Conservation (phyloP, 108 stramenopile genomes). For the Cyclotella choctawhatcheeana region DNA sequence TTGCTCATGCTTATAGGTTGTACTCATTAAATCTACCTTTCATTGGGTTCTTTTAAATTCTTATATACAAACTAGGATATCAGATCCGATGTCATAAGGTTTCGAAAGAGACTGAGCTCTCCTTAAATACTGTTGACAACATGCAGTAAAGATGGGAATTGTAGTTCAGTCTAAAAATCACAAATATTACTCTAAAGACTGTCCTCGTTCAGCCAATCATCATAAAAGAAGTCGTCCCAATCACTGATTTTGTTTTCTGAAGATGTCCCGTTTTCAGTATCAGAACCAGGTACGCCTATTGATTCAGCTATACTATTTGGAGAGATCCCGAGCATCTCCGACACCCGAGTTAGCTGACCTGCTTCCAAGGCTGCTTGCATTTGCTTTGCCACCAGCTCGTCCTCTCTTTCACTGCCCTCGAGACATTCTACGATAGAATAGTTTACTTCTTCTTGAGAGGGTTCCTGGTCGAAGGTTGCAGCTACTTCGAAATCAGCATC, state of each 20-base stretch:
- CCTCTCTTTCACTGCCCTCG: conserved; percentile 88
- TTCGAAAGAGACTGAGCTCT: too few species aligned
- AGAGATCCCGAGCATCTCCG: conserved; percentile 70
- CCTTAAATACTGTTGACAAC: too few species aligned
- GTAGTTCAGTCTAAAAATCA: not conserved
- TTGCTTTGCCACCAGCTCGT: conserved; percentile 88
- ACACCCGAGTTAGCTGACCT: conserved; percentile 84
- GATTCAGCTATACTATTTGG: conserved; percentile 34
- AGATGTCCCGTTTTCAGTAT: conserved; percentile 7
- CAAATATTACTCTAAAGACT: conserved; percentile 22
- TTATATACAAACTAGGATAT: not conserved
- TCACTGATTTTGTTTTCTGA: conserved; percentile 53
- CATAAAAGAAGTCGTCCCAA: conserved; percentile 56
- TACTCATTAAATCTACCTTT: too few species aligned
- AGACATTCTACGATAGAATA: conserved; percentile 87
- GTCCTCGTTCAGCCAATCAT: conserved; percentile 50
- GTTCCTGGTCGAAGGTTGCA: conserved; percentile 86
- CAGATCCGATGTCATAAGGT: too few species aligned
- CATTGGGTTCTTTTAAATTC: too few species aligned
- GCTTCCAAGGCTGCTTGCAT: conserved; percentile 90
- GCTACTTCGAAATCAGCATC: conserved; percentile 91
- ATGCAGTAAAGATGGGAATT: too few species aligned
- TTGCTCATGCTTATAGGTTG: not conserved
- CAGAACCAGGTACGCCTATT: conserved; percentile 4
- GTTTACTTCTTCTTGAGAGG: conserved; percentile 81